Conservation (phyloP, 2,329 filamentous ascomycete genomes). For the Septoria petroselini region DNA sequence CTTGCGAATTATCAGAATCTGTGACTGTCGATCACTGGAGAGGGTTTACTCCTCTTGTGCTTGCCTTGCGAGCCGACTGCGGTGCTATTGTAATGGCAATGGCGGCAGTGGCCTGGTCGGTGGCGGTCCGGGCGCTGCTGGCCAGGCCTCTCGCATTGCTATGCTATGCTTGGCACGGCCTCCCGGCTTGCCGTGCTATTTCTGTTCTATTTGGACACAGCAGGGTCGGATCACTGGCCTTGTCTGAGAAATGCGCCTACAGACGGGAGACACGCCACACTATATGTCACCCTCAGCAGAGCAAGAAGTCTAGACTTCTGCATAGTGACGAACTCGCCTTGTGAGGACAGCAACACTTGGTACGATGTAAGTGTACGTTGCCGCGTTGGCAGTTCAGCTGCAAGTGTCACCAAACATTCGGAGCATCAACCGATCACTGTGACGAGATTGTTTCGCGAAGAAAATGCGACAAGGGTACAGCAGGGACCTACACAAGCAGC, state of each 20-base stretch:
- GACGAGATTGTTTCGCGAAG: neutral
- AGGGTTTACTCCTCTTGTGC: neutral
- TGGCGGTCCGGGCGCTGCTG: constrained; percentile 22
- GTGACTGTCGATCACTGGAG: neutral
- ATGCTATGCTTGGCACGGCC: constrained; percentile 7
- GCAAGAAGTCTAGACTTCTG: neutral
- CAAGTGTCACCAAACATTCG: neutral
- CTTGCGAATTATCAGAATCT: neutral
- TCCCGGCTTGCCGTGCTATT: neutral
- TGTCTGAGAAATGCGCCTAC: constrained; percentile 1
- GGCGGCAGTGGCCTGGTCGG: constrained; percentile 21
- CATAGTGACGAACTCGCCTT: neutral
- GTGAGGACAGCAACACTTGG: neutral
- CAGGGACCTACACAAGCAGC: neutral
- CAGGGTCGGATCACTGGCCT: neutral
- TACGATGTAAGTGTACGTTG: neutral
- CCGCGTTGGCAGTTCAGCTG: neutral
- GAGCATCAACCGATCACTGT: neutral
- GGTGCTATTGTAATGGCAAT: constrained; percentile 13
- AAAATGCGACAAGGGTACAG: constrained; percentile 1
- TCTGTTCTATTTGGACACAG: neutral
- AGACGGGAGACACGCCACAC: constrained; percentile 1
- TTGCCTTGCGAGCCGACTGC: neutral
- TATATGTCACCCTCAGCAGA: constrained; percentile 9
- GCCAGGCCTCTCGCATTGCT: constrained; percentile 19